Percentiles rank a stretch among this genome's conserved stretches.
phyloP scores from a whole-genome alignment of 2,329 filamentous ascomycete species.

The Boeremia lycopersici region DNA sequence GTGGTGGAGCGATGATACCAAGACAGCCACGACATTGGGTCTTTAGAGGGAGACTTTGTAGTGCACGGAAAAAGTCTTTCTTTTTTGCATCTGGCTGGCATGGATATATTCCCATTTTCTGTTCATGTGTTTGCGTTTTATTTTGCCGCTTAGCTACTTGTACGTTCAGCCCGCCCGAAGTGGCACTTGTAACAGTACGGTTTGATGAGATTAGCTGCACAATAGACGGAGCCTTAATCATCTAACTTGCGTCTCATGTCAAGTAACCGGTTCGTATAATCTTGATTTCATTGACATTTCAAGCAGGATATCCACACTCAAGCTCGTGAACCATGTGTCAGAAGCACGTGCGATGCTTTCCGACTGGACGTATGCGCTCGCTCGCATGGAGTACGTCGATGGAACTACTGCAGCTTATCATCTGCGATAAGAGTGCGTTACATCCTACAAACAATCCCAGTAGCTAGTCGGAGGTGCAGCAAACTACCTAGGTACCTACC shows the following conservation, averaged over 20 bases:
- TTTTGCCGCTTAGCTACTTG: conserved; percentile 34
- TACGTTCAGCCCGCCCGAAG: conserved; percentile 29
- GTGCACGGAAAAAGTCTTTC: conserved; percentile 35
- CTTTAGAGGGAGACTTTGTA: conserved; percentile 22
- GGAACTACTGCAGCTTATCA: too few relatives aligned
- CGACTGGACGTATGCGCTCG: too few relatives aligned
- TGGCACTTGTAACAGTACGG: conserved; percentile 40
- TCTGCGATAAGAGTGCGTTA: too few relatives aligned
- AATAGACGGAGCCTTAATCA: conserved; percentile 38
- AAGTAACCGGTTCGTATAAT: too few relatives aligned
- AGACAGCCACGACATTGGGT: conserved; percentile 32
- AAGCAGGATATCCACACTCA: too few relatives aligned
- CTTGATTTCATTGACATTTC: too few relatives aligned
- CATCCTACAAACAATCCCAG: too few relatives aligned
- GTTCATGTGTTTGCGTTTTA: conserved; percentile 37
- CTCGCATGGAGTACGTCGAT: too few relatives aligned
- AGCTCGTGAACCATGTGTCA: too few relatives aligned
- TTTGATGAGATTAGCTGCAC: conserved; percentile 36
- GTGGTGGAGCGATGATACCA: conserved; percentile 33
- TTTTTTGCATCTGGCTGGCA: conserved; percentile 41
- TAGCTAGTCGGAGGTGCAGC: too few relatives aligned
- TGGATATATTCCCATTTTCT: conserved; percentile 28
- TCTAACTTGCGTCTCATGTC: background rate
- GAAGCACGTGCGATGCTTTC: too few relatives aligned
- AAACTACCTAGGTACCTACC: too few relatives aligned